A percentile compares a stretch with the other conserved stretches of the same genome.
Evolutionary conservation across 805 yeast genomes (phyloP).

Genomic region (Wickerhamiella bombiphila): DNA sequence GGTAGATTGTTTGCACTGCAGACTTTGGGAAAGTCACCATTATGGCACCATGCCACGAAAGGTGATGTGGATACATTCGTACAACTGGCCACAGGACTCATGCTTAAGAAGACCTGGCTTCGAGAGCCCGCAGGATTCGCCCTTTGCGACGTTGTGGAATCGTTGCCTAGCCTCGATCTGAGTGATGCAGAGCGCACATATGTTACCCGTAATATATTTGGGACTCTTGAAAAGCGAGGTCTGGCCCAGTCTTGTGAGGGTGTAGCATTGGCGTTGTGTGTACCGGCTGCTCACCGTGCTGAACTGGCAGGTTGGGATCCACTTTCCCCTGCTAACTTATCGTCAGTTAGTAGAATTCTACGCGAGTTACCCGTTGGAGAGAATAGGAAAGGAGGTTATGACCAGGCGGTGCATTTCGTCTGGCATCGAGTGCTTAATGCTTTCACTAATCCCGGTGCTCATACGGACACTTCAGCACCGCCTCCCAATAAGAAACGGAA

Average conservation of each 20-base stretch:
- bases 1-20: conserved; percentile 80
- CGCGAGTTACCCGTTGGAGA: conserved; percentile 29
- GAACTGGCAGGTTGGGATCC: conserved; percentile 41
- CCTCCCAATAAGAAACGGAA: conserved; percentile 28
- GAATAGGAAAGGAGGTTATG: conserved; percentile 12
- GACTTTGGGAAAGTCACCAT: conserved; percentile 44
- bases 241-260: conserved; percentile 67
- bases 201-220: conserved; percentile 24
- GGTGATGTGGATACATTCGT: conserved; percentile 30
- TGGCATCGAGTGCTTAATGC: conserved; percentile 33
- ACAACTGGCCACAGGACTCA: conserved; percentile 38
- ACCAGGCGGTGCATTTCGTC: conserved; percentile 17
- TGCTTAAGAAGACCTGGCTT: conserved; percentile 64
- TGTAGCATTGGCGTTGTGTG: conserved; percentile 48
- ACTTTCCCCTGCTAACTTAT: conserved; percentile 51
- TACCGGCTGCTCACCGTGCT: conserved; percentile 25
- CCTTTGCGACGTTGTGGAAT: conserved; percentile 37
- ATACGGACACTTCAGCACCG: conserved; percentile 13
- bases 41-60: conserved; percentile 21
- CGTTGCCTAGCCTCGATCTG: conserved; percentile 1
- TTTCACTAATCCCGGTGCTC: conserved; percentile 8
- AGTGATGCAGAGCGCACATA: conserved; percentile 2
- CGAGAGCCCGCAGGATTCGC: conserved; percentile 70
- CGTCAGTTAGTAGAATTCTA: conserved; percentile 44
- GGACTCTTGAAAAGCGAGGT: conserved; percentile 34